Percentiles rank a stretch among this genome's conserved stretches.
Conservation (phyloP, 2,329 filamentous ascomycete genomes). For the Penicillium sp. region DNA sequence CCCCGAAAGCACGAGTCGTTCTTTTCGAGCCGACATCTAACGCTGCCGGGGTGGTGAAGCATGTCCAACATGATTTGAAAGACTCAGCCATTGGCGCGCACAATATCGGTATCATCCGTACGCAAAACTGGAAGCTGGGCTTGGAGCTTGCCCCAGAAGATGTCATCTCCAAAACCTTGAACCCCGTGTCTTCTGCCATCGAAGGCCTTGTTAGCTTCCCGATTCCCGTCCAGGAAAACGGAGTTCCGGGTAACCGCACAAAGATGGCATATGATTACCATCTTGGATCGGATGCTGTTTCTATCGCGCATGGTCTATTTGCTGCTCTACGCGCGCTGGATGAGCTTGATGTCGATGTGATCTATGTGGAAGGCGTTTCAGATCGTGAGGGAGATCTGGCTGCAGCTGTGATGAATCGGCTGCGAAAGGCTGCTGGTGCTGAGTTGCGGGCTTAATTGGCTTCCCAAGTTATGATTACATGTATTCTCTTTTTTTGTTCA, state of each 20-base stretch:
- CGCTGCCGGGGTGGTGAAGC: constrained; percentile 27
- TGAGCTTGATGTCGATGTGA: constrained; percentile 71
- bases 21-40: constrained; percentile 66
- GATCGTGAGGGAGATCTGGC: constrained; percentile 74
- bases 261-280: constrained; percentile 64
- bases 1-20: constrained; percentile 80
- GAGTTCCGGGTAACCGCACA: constrained; percentile 17
- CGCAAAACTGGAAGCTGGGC: constrained; percentile 37
- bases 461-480: constrained; percentile 5
- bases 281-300: constrained; percentile 67
- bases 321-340: constrained; percentile 84
- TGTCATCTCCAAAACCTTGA: constrained; percentile 22
- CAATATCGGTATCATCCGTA: constrained; percentile 43
- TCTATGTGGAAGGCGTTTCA: constrained; percentile 84
- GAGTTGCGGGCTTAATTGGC: constrained; percentile 50
- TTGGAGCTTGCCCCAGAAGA: constrained; percentile 27
- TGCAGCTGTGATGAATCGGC: constrained; percentile 80
- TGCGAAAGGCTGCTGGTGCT: constrained; percentile 70
- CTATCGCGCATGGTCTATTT: constrained; percentile 84
- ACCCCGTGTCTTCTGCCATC: constrained; percentile 26
- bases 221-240: constrained; percentile 26
- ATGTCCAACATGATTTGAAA: constrained; percentile 35
- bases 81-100: constrained; percentile 31
- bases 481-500: background rate
- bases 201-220: constrained; percentile 29